These are phyloP conservation scores for Babesia bigemina DNA, from an alignment of 169 alveolate genomes.

Conservation along the genomic window DNA sequence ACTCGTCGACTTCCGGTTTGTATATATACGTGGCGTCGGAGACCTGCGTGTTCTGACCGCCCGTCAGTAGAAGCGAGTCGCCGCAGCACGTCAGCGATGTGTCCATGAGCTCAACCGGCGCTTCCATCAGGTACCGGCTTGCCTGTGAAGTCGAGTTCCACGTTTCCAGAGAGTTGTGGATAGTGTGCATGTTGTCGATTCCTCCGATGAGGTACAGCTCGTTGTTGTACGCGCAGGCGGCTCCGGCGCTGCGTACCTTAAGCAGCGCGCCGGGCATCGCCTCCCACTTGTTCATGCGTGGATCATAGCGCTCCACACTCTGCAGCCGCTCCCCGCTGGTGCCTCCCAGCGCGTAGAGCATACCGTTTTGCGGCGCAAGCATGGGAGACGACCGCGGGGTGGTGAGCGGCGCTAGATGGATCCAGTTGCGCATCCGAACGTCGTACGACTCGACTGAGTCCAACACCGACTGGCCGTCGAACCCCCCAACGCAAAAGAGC, in stretches of 20 bases:
- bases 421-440: conserved; percentile 86
- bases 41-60: conserved; percentile 80
- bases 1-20: conserved; percentile 77
- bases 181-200: conserved; percentile 76
- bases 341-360: conserved; percentile 82
- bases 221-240: conserved; percentile 77
- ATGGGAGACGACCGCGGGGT: conserved; percentile 86
- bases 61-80: conserved; percentile 71
- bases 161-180: conserved; percentile 79
- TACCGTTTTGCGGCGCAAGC: conserved; percentile 79
- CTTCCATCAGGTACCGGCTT: conserved; percentile 74
- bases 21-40: conserved; percentile 71
- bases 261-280: conserved; percentile 74
- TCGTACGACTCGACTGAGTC: conserved; percentile 85
- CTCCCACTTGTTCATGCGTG: conserved; percentile 86
- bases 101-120: conserved; percentile 78
- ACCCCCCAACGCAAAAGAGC: conserved; percentile 83
- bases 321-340: conserved; percentile 85
- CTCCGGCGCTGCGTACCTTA: conserved; percentile 86
- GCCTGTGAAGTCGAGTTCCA: conserved; percentile 76
- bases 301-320: conserved; percentile 85
- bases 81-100: conserved; percentile 69
- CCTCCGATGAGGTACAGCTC: conserved; percentile 83
- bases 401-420: conserved; percentile 80
- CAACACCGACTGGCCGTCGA: conserved; percentile 79